Evolutionary conservation across 2,329 filamentous ascomycete species (phyloP).

Genomic region (Penicillium sp.): DNA sequence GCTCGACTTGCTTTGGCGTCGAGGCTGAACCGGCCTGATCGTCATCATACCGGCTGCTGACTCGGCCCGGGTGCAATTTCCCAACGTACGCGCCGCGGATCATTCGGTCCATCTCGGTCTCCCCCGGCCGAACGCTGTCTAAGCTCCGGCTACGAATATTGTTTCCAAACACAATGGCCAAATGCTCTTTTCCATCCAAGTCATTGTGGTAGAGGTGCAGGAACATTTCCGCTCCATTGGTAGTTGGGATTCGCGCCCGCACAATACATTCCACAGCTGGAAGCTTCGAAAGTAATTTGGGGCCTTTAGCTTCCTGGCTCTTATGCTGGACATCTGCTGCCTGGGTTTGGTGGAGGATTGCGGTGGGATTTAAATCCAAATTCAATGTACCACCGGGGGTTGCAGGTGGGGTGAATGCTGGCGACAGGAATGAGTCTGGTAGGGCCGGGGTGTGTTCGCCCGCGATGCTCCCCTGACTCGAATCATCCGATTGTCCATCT

Average conservation of each 20-base stretch:
- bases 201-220: constrained; percentile 89
- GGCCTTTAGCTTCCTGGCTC: constrained; percentile 46
- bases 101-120: constrained; percentile 60
- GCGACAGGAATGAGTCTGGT: constrained; percentile 47
- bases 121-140: constrained; percentile 37
- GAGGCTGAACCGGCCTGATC: constrained; percentile 18
- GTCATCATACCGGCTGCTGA: constrained; percentile 58
- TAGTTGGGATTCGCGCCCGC: constrained; percentile 87
- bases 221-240: constrained; percentile 89
- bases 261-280: constrained; percentile 89
- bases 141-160: constrained; percentile 64
- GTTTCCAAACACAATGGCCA: constrained; percentile 92
- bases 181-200: constrained; percentile 86
- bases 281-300: constrained; percentile 63
- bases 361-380: constrained; percentile 21
- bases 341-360: constrained; percentile 25
- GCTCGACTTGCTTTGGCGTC: constrained; percentile 20
- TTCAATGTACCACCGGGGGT: constrained; percentile 35
- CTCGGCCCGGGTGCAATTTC: constrained; percentile 73
- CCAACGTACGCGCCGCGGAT: constrained; percentile 88
- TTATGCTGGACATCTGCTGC: constrained; percentile 21
- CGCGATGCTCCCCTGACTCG: constrained; percentile 18
- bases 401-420: constrained; percentile 43
- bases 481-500: constrained; percentile 16
- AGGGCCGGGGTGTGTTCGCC: constrained; percentile 39